Conservation (phyloP, 345 rosid genomes). For the Eucalyptus polybractea region DNA sequence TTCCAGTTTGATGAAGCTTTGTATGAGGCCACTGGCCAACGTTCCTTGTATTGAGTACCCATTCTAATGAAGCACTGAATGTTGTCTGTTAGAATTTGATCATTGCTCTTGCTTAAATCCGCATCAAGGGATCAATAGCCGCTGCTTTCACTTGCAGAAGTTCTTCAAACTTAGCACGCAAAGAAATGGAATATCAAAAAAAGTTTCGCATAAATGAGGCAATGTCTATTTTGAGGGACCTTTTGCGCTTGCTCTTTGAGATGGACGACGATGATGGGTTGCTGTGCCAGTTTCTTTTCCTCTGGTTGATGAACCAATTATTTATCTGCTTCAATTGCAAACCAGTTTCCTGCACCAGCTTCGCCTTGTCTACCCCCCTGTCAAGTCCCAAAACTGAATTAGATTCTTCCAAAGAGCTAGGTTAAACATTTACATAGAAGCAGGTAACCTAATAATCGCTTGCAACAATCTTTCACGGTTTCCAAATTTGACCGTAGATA, state of each 20-base stretch:
- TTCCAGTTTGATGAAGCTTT: neutral
- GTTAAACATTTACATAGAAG: neutral
- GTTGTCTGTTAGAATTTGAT: too few relatives aligned
- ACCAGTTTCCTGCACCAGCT: conserved; percentile 90
- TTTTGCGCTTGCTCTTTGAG: conserved; percentile 81
- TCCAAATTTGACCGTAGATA: neutral
- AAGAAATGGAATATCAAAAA: neutral
- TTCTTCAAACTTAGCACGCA: neutral
- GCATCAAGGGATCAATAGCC: neutral
- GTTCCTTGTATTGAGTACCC: neutral
- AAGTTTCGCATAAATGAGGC: neutral
- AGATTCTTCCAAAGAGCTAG: neutral
- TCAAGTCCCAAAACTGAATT: neutral
- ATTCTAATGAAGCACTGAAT: neutral
- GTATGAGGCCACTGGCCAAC: neutral
- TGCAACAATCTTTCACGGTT: neutral
- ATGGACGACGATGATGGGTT: conserved; percentile 60
- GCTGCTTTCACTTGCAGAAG: neutral
- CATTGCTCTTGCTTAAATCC: neutral
- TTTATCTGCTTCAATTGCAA: conserved; percentile 91
- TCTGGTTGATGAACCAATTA: conserved; percentile 94
- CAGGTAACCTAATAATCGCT: neutral
- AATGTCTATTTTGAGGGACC: conserved; percentile 11
- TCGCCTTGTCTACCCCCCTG: conserved; percentile 93
- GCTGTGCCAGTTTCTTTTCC: conserved; percentile 94